Percentiles rank a stretch among this genome's conserved stretches.
Evolutionary conservation across 78 protist species (phyloP).

Genomic region (Dictyostelium discoideum): DNA sequence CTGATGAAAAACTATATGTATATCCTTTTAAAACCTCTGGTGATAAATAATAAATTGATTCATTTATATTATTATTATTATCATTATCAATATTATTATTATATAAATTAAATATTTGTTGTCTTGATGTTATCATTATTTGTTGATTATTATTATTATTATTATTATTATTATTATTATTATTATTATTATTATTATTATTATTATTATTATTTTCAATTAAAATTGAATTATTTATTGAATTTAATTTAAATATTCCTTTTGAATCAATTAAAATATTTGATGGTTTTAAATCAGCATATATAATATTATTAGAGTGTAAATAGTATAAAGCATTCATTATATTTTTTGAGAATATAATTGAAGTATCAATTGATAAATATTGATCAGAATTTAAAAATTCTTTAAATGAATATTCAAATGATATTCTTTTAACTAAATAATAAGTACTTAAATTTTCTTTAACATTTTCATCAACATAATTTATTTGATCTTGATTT

Average conservation of each 20-base stretch:
- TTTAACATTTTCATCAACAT: background rate
- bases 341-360: background rate
- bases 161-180: background rate
- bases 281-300: background rate
- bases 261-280: conserved; percentile 4
- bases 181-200: background rate
- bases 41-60: background rate
- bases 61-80: background rate
- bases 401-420: background rate
- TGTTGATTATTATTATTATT: background rate
- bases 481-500: background rate
- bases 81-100: background rate
- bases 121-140: background rate
- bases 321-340: background rate
- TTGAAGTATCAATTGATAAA: background rate
- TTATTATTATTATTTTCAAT: background rate
- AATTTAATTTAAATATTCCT: background rate
- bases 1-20: background rate
- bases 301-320: background rate
- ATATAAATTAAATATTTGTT: background rate
- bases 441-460: background rate
- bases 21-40: conserved; percentile 5
- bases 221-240: background rate
- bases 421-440: background rate
- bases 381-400: background rate